Evolutionary conservation across 768 basidiomycete species (phyloP), one percentile per base, ranked within the genome.

Genomic region (Russula abietina): DNA sequence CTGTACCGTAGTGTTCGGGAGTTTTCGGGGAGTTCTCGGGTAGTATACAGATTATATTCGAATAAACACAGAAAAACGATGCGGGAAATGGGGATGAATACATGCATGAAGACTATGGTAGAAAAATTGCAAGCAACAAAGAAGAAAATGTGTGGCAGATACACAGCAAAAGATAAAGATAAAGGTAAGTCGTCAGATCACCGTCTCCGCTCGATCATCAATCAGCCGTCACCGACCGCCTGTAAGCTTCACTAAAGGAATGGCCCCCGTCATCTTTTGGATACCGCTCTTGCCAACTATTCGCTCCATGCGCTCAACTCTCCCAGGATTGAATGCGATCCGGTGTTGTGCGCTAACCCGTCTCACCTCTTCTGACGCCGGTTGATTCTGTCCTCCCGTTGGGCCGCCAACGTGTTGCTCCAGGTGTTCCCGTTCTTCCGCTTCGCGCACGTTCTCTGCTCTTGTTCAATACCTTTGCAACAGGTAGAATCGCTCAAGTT

Each of bases 351-450:
- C 58, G 33, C 63, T 60, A 12, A 12, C 38, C 49, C 33, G 11
- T 39, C 51, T 64, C 6, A 64, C 54, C n/a, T 64, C 63, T 33
- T 55, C 58, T 52, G 63, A 64, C 19, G 59, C 59, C 26, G 63
- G 59, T 32, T 64, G 63, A 26, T 56, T 64, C 24, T 64, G 63
- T 3, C 54, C 63, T 46, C 46, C 58, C 6, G 63, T 55, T 39
- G 63, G 63, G 9, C 24, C 63, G n/a, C 63, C 63, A 8, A 60
- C 26, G 41, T 64, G 53, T 32, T 64, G 58, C n/a, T 56, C 58
- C 16, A 4, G 12, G 11, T 30, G 39, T n/a, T 36, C 32, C 7
- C 11, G 24, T 0, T 0, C 30, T 46, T 64, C 58, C 8, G 57
- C 48, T 43, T 60, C 62, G n/a, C 58, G 59, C 9, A 60, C 30